phyloP scores from a whole-genome alignment of 192 early-diverging fungal genomes.

The Rhizophagus prolifer region DNA sequence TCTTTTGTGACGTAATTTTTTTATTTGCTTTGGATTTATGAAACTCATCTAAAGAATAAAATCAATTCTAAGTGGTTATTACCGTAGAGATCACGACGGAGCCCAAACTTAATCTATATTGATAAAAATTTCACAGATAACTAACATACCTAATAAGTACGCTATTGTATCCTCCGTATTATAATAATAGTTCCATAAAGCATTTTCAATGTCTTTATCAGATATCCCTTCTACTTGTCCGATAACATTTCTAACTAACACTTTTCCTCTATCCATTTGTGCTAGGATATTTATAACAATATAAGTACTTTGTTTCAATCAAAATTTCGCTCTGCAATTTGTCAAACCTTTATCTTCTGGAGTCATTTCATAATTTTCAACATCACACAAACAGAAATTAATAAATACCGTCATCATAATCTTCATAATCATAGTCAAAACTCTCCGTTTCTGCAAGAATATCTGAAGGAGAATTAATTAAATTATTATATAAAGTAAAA shows the following conservation, averaged over 20 bases:
- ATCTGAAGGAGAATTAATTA: not conserved
- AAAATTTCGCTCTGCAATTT: not conserved
- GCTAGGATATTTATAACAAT: constrained; percentile 22
- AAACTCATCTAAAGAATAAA: not conserved
- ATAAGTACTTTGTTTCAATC: not conserved
- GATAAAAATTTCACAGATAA: constrained; percentile 4
- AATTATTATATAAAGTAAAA: not conserved
- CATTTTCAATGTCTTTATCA: constrained; percentile 65
- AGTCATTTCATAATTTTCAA: not conserved
- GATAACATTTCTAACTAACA: constrained; percentile 59
- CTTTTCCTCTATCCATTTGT: constrained; percentile 53
- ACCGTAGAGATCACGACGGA: constrained; percentile 36
- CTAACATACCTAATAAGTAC: constrained; percentile 61
- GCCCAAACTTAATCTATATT: constrained; percentile 29
- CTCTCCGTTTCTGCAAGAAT: not conserved
- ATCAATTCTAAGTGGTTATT: constrained; percentile 34
- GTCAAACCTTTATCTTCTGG: not conserved
- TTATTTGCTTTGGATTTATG: not conserved
- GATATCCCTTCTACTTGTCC: constrained; percentile 55
- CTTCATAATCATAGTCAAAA: not conserved
- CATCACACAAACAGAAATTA: not conserved
- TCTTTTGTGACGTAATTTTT: not conserved
- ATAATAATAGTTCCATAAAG: constrained; percentile 75
- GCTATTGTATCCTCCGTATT: constrained; percentile 65
- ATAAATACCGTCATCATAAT: not conserved